These are phyloP conservation scores for Colletotrichum sp. DNA, from an alignment of 2,329 filamentous ascomycete species.

Conservation along the genomic window DNA sequence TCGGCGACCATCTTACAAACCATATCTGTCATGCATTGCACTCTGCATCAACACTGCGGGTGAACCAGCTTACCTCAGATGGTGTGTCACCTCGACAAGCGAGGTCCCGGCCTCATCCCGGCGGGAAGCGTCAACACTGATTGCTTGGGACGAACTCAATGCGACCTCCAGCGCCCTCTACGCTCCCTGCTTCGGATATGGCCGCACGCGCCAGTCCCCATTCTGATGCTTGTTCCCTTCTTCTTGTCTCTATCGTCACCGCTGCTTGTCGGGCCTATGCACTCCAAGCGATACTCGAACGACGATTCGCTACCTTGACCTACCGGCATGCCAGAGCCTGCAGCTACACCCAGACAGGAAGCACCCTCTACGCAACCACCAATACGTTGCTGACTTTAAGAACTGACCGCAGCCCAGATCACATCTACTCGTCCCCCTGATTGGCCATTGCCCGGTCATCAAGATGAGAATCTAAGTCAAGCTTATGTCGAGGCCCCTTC, in stretches of 20 bases:
- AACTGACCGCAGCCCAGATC: neutral
- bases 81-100: neutral
- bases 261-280: neutral
- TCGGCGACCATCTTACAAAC: slow-evolving; percentile 7
- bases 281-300: neutral
- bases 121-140: neutral
- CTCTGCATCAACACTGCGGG: neutral
- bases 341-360: neutral
- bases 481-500: neutral
- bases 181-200: neutral
- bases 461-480: neutral
- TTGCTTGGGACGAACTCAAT: neutral
- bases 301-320: neutral
- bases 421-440: neutral
- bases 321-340: neutral
- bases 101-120: neutral
- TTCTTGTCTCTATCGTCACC: slow-evolving; percentile 1
- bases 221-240: neutral
- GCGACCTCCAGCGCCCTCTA: neutral
- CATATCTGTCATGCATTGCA: slow-evolving; percentile 3
- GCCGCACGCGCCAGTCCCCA: neutral
- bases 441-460: neutral
- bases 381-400: neutral
- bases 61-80: slow-evolving; percentile 18
- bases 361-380: neutral